Evolutionary conservation across 768 basidiomycete species (phyloP).

Genomic region (Mrakia blollopis): DNA sequence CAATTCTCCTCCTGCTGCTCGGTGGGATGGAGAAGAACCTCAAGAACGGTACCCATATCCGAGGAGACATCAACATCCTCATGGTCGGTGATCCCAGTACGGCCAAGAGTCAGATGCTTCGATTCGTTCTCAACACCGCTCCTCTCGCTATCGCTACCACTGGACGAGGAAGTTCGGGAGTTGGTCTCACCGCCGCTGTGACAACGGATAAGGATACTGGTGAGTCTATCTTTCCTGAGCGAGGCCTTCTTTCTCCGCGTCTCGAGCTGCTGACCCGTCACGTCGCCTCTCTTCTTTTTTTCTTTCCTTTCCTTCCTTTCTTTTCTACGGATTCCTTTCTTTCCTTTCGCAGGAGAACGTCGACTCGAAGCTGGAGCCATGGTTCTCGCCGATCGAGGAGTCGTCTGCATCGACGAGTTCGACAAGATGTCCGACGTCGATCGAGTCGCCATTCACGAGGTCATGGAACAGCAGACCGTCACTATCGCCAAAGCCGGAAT

Average conservation of each 20-base stretch:
- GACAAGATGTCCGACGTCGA: slow-evolving; percentile 99
- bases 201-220: slow-evolving; percentile 98
- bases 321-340: not conserved
- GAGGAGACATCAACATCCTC: slow-evolving; percentile 97
- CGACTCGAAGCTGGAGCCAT: slow-evolving; percentile 97
- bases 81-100: slow-evolving; percentile 99
- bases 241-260: not conserved
- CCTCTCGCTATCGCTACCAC: slow-evolving; percentile 98
- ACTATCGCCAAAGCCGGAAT: slow-evolving; percentile 99
- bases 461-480: slow-evolving; percentile 99
- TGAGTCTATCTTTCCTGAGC: slow-evolving; percentile 29
- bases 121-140: slow-evolving; percentile 92
- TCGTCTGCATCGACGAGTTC: slow-evolving; percentile 99
- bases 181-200: slow-evolving; percentile 96
- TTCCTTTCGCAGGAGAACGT: slow-evolving; percentile 55
- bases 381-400: slow-evolving; percentile 97
- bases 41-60: slow-evolving; percentile 93
- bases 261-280: not conserved
- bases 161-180: slow-evolving; percentile 94
- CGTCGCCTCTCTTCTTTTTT: not conserved
- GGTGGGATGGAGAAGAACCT: slow-evolving; percentile 98
- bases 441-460: slow-evolving; percentile 98
- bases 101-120: slow-evolving; percentile 90
- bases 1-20: slow-evolving; percentile 83
- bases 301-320: not conserved